phyloP scores from a whole-genome alignment of 768 basidiomycete species.

The Lentinula edodes region DNA sequence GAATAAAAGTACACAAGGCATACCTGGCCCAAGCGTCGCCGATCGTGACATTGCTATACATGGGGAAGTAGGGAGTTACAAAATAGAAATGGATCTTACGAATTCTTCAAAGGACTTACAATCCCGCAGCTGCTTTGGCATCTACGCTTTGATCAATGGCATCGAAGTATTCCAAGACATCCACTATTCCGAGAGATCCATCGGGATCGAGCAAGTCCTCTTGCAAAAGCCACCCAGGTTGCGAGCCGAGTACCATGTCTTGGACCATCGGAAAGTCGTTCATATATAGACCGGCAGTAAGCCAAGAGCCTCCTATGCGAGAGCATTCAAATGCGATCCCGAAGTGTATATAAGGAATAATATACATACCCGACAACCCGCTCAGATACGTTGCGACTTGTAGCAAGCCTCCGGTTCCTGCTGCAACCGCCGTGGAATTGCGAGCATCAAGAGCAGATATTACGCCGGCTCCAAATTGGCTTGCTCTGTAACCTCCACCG shows the following conservation, averaged over 20 bases:
- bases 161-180: conserved; percentile 50
- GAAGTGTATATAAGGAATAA: not conserved
- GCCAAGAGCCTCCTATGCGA: conserved; percentile 61
- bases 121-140: conserved; percentile 46
- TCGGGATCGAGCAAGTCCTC: conserved; percentile 42
- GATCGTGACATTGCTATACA: conserved; percentile 52
- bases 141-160: conserved; percentile 49
- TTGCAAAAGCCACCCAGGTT: conserved; percentile 54
- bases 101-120: conserved; percentile 33
- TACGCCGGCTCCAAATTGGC: conserved; percentile 58
- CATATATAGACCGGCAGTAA: conserved; percentile 55
- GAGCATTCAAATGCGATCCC: not conserved
- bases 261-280: conserved; percentile 57
- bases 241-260: conserved; percentile 54
- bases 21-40: conserved; percentile 48
- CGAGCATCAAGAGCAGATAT: conserved; percentile 57
- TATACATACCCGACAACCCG: conserved; percentile 52
- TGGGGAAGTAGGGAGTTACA: not conserved
- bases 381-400: conserved; percentile 66
- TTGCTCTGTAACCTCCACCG: conserved; percentile 67
- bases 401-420: conserved; percentile 61
- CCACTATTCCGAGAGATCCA: conserved; percentile 32
- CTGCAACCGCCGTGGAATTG: conserved; percentile 48
- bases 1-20: not conserved
- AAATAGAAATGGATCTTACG: not conserved